A percentile compares a stretch with the other conserved stretches of the same genome.
Conservation (phyloP, 2,329 filamentous ascomycete species). For the Colletotrichum costaricense region DNA sequence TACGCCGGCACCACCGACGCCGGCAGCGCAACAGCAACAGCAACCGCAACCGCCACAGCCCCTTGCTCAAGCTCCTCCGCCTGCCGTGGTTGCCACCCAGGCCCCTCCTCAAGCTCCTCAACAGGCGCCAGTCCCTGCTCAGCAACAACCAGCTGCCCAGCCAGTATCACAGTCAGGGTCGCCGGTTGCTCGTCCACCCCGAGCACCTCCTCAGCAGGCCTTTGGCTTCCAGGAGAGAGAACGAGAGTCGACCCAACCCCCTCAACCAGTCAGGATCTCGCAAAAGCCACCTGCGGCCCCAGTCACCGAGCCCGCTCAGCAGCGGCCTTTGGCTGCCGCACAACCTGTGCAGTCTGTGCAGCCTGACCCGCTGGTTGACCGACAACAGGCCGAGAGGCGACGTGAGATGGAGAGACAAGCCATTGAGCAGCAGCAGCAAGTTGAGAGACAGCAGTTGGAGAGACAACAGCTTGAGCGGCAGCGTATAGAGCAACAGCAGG, state of each 20-base stretch:
- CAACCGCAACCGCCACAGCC: conserved; percentile 38
- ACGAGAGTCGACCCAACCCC: conserved; percentile 45
- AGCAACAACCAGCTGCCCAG: conserved; percentile 50
- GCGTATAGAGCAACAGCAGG: conserved; percentile 25
- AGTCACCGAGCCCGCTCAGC: conserved; percentile 48
- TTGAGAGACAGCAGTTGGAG: conserved; percentile 4
- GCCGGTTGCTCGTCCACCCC: conserved; percentile 54
- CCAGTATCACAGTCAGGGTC: conserved; percentile 58
- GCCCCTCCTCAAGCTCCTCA: conserved; percentile 32
- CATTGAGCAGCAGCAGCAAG: conserved; percentile 34
- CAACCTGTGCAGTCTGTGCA: conserved; percentile 48
- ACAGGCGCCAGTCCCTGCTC: conserved; percentile 43
- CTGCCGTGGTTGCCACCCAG: conserved; percentile 28
- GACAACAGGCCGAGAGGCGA: conserved; percentile 41
- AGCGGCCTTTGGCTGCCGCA: conserved; percentile 47
- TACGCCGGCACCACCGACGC: conserved; percentile 51
- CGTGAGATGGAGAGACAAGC: conserved; percentile 44
- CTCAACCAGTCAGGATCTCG: conserved; percentile 52
- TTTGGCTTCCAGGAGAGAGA: conserved; percentile 61
- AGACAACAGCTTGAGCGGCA: conserved; percentile 40
- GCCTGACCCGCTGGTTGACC: conserved; percentile 41
- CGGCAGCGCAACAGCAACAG: conserved; percentile 39
- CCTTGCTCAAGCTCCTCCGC: conserved; percentile 27
- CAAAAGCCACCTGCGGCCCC: conserved; percentile 50
- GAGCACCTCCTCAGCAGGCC: conserved; percentile 51